Base-by-base conservation (phyloP, 148 eudicot species). In the Nepenthes gracilis region DNA sequence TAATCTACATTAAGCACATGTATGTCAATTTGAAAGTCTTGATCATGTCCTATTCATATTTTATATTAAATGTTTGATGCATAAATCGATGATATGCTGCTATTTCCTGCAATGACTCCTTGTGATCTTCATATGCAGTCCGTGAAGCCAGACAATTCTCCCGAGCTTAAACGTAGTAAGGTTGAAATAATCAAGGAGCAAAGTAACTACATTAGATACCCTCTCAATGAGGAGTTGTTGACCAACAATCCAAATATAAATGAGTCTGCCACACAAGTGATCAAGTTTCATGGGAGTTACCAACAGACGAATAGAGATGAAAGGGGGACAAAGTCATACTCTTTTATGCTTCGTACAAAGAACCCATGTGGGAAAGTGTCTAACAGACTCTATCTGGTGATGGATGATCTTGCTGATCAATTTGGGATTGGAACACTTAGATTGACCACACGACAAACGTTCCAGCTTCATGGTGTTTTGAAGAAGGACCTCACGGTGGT, bases 321-420 rank as follows among this genome's bases (percentile, higher is more conserved):
- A 48, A 90, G 85, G 72, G 96, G 98, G 2, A 49, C 73, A 13
- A 88, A 64, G 66, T 84, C 96, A 1, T 93, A 93, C 76, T 88
- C 98, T n/a, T 93, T 93, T 72, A 93, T 93, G 98, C 96, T 93
- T 64, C 98, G 98, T 40, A 93, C 98, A 1, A 93, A 86, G 67
- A 93, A 93, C 66, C 98, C 99, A 35, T 82, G 89, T 75, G 99
- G 99, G 52, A 89, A 89, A 69, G 99, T 93, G 57, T 74, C 99
- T 5, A 86, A 89, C 73, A 62, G 76, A 66, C 82, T 93, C 60
- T 93, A 93, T 70, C 73, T 93, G 65, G 88, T 79, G 43, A 93
- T 93, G 98, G 96, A 93, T 79, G 96, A 88, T 68, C 87, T 93
- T 55, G 99, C 96, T 36, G 99, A 93, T 80, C 69, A 86, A 58